Evolutionary conservation across 2,329 filamentous ascomycete genomes (phyloP).

Genomic region (Penicillium sp.): DNA sequence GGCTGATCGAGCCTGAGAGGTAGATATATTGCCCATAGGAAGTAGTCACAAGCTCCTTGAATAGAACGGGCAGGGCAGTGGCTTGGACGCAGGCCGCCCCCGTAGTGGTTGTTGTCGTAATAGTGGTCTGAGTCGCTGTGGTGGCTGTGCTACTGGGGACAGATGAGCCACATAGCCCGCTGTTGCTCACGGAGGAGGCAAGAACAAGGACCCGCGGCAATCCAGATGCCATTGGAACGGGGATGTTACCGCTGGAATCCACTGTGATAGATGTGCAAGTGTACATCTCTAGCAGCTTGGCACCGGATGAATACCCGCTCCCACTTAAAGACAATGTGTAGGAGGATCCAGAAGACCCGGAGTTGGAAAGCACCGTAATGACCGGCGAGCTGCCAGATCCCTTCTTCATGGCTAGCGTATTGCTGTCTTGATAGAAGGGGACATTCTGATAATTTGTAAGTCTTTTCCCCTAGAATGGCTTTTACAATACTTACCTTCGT

Average conservation of each 20-base stretch:
- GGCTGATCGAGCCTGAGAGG: conserved; percentile 59
- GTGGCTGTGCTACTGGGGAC: conserved; percentile 1
- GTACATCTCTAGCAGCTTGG: conserved; percentile 29
- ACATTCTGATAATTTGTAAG: conserved; percentile 28
- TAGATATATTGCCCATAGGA: conserved; percentile 64
- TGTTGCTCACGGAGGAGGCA: conserved; percentile 12
- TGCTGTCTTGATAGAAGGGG: conserved; percentile 45
- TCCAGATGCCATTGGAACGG: conserved; percentile 46
- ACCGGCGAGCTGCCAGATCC: conserved; percentile 41
- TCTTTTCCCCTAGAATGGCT: background rate
- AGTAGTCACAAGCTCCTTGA: conserved; percentile 60
- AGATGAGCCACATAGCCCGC: conserved; percentile 13
- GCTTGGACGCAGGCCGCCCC: conserved; percentile 24
- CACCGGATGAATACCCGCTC: conserved; percentile 25
- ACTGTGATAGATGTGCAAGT: conserved; percentile 47
- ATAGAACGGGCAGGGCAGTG: conserved; percentile 59
- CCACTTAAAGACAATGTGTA: conserved; percentile 27
- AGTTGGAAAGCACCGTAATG: conserved; percentile 46
- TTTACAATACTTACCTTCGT: conserved; percentile 30
- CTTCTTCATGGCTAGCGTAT: conserved; percentile 47
- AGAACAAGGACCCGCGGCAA: conserved; percentile 41
- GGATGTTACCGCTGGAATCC: conserved; percentile 46
- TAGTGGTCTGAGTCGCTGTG: conserved; percentile 6
- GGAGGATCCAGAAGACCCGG: conserved; percentile 33
- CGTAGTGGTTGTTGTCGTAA: background rate